Conservation (phyloP, 345 rosid species). For the Gossypium stocksii region DNA sequence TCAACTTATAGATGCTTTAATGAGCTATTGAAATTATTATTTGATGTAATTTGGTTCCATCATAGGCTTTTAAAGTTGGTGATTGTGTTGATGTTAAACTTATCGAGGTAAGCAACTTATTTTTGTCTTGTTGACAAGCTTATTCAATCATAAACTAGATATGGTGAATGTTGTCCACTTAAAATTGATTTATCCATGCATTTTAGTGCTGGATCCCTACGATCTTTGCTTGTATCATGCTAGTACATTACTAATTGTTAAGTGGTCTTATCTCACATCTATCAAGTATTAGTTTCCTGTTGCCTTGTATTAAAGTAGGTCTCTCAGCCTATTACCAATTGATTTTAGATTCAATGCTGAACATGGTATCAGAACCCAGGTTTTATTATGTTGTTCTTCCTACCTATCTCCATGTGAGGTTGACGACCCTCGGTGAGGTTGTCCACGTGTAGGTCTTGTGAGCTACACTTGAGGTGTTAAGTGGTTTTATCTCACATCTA, state of each 20-base stretch:
- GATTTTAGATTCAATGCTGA: not conserved
- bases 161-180: not conserved
- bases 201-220: not conserved
- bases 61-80: slow-evolving; percentile 82
- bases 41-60: slow-evolving; percentile 11
- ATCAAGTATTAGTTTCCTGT: not conserved
- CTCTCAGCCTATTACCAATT: not conserved
- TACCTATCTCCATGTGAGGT: not conserved
- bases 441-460: not conserved
- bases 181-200: slow-evolving; percentile 1
- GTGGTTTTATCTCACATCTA: not conserved
- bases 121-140: slow-evolving; percentile 7
- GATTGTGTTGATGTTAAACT: slow-evolving; percentile 91
- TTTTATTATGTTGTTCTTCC: not conserved
- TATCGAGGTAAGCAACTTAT: slow-evolving; percentile 59
- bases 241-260: not conserved
- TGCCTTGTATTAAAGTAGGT: not conserved
- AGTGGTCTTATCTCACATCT: not conserved
- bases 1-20: not conserved
- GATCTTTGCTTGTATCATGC: not conserved
- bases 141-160: slow-evolving; percentile 1
- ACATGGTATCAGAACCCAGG: not conserved
- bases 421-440: not conserved
- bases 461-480: not conserved
- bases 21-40: slow-evolving; percentile 1